Percentiles rank a stretch among this genome's conserved stretches.
Evolutionary conservation across 1,284 basidiomycete genomes (phyloP).

Genomic region (Ganoderma sinense): DNA sequence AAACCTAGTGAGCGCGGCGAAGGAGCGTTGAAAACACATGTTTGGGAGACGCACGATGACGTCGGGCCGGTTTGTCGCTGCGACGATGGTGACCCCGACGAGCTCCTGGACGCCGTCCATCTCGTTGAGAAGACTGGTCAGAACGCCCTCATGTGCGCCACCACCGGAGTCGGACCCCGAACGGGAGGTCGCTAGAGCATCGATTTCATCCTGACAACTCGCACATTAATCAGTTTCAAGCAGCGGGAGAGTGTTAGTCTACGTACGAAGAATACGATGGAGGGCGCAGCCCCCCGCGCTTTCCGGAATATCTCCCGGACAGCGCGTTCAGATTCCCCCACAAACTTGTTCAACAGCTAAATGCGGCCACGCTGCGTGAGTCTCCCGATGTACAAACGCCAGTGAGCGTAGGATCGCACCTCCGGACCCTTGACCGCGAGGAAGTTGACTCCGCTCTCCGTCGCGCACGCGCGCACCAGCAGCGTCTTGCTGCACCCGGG

Average conservation of each 20-base stretch:
- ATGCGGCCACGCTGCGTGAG: slow-evolving; percentile 1
- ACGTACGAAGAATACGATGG: slow-evolving; percentile 95
- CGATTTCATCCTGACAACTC: slow-evolving; percentile 88
- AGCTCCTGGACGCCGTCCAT: slow-evolving; percentile 99
- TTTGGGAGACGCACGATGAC: slow-evolving; percentile 70
- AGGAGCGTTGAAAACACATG: neutral
- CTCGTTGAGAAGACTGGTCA: slow-evolving; percentile 95
- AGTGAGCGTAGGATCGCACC: slow-evolving; percentile 51
- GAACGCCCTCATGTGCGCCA: slow-evolving; percentile 83
- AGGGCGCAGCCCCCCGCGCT: slow-evolving; percentile 92
- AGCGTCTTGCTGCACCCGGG: slow-evolving; percentile 98
- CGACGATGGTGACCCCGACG: slow-evolving; percentile 92
- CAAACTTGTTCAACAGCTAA: slow-evolving; percentile 94
- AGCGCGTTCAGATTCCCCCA: slow-evolving; percentile 96
- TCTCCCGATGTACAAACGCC: slow-evolving; percentile 6
- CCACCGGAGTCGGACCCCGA: slow-evolving; percentile 65
- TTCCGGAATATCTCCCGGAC: slow-evolving; percentile 96
- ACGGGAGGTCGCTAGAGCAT: slow-evolving; percentile 89
- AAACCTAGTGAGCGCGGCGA: neutral
- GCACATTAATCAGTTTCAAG: neutral
- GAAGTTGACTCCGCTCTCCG: slow-evolving; percentile 96
- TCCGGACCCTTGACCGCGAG: slow-evolving; percentile 98
- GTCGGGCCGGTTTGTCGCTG: slow-evolving; percentile 96
- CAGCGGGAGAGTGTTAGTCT: neutral
- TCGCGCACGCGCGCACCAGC: slow-evolving; percentile 92